These are phyloP conservation scores for Eurotiales sp. DNA, from an alignment of 2,329 filamentous ascomycete species.

Conservation along the genomic window DNA sequence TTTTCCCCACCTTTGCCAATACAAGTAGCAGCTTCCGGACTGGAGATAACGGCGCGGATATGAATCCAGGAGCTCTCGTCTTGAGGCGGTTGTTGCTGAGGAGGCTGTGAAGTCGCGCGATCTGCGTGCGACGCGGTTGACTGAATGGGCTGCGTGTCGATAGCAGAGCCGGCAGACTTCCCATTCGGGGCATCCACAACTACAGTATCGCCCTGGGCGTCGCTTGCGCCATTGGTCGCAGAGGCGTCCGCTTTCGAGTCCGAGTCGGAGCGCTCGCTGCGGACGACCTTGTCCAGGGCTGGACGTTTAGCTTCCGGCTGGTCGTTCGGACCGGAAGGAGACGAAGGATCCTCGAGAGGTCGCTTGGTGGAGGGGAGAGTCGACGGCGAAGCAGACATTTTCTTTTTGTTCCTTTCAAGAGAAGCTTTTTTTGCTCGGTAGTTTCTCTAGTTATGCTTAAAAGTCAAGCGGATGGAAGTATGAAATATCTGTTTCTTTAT, in stretches of 20 bases:
- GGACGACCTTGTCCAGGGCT: conserved; percentile 86
- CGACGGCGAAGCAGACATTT: conserved; percentile 66
- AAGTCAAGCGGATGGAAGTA: conserved; percentile 40
- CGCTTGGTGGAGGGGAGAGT: conserved; percentile 65
- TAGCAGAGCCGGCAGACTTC: conserved; percentile 43
- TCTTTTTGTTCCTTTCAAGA: conserved; percentile 53
- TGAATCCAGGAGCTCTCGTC: conserved; percentile 98
- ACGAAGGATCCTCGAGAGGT: conserved; percentile 94
- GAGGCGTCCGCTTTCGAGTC: conserved; percentile 30
- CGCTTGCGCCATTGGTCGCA: conserved; percentile 47
- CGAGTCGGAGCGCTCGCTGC: conserved; percentile 55
- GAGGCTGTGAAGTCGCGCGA: conserved; percentile 40
- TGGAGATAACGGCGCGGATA: conserved; percentile 93
- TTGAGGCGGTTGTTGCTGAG: conserved; percentile 52
- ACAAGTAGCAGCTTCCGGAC: conserved; percentile 92
- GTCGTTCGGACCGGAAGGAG: conserved; percentile 83
- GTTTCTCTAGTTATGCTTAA: conserved; percentile 38
- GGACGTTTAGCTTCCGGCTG: conserved; percentile 97
- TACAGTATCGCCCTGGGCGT: conserved; percentile 68
- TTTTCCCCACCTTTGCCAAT: conserved; percentile 99
- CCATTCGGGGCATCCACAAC: conserved; percentile 61
- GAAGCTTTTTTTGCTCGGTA: conserved; percentile 7
- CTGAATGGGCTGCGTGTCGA: conserved; percentile 58
- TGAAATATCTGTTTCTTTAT: conserved; percentile 44
- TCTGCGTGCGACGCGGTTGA: conserved; percentile 55